These are phyloP conservation scores for Ganoderma sinense DNA, from an alignment of 1,284 basidiomycete species.

Conservation along the genomic window DNA sequence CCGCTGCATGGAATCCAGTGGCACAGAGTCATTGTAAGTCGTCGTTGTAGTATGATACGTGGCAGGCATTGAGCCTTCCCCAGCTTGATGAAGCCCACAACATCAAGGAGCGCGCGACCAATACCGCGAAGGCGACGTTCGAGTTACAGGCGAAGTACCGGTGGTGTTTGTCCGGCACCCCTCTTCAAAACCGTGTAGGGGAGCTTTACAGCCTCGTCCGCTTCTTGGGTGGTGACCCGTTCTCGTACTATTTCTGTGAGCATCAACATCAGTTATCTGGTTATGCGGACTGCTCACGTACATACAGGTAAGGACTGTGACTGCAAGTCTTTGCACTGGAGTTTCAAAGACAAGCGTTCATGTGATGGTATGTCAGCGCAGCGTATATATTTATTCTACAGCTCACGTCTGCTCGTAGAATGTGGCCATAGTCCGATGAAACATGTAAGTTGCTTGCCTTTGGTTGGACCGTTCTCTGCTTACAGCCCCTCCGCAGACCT, in stretches of 20 bases:
- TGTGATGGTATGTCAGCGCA: conserved; percentile 75
- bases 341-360: conserved; percentile 81
- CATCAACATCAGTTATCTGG: conserved; percentile 5
- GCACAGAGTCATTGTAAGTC: conserved; percentile 76
- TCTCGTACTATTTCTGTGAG: conserved; percentile 93
- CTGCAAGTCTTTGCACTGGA: conserved; percentile 93
- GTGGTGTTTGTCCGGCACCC: conserved; percentile 99
- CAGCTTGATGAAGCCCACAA: conserved; percentile 98
- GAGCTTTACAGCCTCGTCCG: conserved; percentile 96
- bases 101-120: conserved; percentile 94
- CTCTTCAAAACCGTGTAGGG: conserved; percentile 95
- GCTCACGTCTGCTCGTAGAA: conserved; percentile 48
- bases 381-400: neutral
- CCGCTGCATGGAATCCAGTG: conserved; percentile 88
- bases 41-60: conserved; percentile 1
- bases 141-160: conserved; percentile 83
- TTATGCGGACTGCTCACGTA: neutral
- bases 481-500: conserved; percentile 56
- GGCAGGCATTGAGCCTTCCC: conserved; percentile 17
- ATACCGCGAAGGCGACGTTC: conserved; percentile 97
- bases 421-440: conserved; percentile 97
- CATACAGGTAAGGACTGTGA: conserved; percentile 76
- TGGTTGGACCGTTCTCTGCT: neutral
- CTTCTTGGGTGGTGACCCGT: conserved; percentile 92
- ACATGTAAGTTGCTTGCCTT: conserved; percentile 62